Base-by-base conservation (phyloP, 2,329 filamentous ascomycete genomes). In the Alternaria arbusti region DNA sequence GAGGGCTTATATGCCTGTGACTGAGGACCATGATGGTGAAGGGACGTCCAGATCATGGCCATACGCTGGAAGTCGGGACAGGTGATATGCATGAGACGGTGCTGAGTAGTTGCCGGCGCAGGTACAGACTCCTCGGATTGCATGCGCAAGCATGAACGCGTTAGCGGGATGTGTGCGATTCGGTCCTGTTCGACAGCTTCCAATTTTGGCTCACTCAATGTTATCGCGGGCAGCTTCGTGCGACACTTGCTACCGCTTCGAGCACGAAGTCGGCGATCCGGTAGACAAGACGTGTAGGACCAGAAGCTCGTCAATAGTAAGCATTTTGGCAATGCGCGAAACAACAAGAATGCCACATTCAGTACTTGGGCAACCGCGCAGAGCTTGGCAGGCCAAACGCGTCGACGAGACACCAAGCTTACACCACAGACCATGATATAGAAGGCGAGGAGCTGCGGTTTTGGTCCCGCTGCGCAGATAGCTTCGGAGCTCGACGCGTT, bases 11-110 rank as follows among this genome's bases (percentile, higher is more conserved):
- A 66, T 50, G 44, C 26, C 25, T 25, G 10, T n/a, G 17, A 46
- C 17, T 68, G 70, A 73, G 68, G 52, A 73, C 70, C 65, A 50
- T 68, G 70, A 72, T 70, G 68, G 65, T 51, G 56, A n/a, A 61
- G 13, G 45, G 17, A 50, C n/a, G 54, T 49, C 12, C 12, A n/a
- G 28, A 49, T 9, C n/a, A 32, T n/a, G 50, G 30, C 20, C 30
- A 57, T 45, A 50, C 32, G 58, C 47, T 46, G 52, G 20, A 28
- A 17, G 28, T 36, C 22, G 32, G 54, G 28, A 20, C 20, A 25
- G 28, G 40, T 47, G 22, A 54, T 25, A 26, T 44, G 47, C 46
- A 54, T n/a, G 17, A 52, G 30, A 32, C 3, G 17, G 49, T 28
- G 43, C 10, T 52, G 54, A 20, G 23, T 55, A 40, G 46, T 28